Conservation (phyloP, 371 early-diverging fungal genomes). For the Rhizopus microsporus region DNA sequence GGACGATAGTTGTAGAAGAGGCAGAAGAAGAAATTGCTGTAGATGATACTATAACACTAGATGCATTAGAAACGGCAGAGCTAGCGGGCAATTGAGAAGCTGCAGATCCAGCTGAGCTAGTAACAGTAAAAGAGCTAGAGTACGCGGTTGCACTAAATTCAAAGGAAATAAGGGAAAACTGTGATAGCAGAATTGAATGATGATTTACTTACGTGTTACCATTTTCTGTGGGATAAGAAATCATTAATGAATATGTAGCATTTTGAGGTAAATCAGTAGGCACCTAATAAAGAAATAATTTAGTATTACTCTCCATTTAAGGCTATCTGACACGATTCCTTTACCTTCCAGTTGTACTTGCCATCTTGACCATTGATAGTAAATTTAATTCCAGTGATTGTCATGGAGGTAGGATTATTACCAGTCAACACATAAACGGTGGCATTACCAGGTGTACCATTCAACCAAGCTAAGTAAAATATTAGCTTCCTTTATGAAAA, state of each 20-base stretch:
- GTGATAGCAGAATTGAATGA: neutral
- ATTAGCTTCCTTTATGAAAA: neutral
- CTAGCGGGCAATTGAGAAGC: slow-evolving; percentile 15
- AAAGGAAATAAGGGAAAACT: neutral
- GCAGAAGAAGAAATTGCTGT: slow-evolving; percentile 10
- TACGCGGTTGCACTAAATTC: slow-evolving; percentile 18
- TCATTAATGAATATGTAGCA: slow-evolving; percentile 24
- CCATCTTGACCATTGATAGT: slow-evolving; percentile 23
- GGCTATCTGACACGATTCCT: slow-evolving; percentile 7
- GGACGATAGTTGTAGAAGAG: slow-evolving; percentile 1
- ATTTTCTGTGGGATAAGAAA: slow-evolving; percentile 16
- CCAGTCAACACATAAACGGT: slow-evolving; percentile 25
- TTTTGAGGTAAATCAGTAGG: slow-evolving; percentile 25
- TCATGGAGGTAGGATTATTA: slow-evolving; percentile 18
- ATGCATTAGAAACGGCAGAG: slow-evolving; percentile 5
- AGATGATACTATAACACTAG: no score
- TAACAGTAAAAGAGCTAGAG: slow-evolving; percentile 23
- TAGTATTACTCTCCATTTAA: slow-evolving; percentile 4
- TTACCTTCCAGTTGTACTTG: slow-evolving; percentile 29
- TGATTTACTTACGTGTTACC: slow-evolving; percentile 20
- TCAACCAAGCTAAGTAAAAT: slow-evolving; percentile 23
- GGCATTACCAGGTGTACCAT: slow-evolving; percentile 22
- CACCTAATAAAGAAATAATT: slow-evolving; percentile 16
- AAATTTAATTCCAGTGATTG: slow-evolving; percentile 9
- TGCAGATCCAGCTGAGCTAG: slow-evolving; percentile 17